Evolutionary conservation across 495 filamentous ascomycete genomes (phyloP).

Genomic region (Jackrogersella minutella): DNA sequence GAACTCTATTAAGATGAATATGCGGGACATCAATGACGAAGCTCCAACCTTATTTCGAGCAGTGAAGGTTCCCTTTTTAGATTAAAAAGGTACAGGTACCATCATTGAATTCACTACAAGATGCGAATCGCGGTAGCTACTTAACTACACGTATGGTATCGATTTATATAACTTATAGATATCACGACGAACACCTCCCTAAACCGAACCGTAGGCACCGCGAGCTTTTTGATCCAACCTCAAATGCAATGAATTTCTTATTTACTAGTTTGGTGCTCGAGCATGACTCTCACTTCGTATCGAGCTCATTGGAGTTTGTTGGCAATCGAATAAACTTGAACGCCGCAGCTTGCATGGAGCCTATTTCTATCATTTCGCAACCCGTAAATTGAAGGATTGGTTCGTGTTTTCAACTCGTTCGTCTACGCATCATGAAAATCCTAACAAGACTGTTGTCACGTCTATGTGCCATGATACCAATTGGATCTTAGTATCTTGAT

Average conservation of each 20-base stretch:
- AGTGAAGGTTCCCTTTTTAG: no score
- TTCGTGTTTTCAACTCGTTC: background rate
- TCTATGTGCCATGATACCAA: background rate
- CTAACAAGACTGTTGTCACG: background rate
- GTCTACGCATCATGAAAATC: background rate
- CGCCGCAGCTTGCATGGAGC: constrained; percentile 24
- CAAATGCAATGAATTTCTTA: no score
- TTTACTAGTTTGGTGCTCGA: background rate
- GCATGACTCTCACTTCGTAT: background rate
- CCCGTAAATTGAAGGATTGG: background rate
- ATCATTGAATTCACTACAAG: background rate
- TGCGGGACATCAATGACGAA: constrained; percentile 11
- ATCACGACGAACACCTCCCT: no score
- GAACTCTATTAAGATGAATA: background rate
- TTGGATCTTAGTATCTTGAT: background rate
- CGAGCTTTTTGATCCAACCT: no score
- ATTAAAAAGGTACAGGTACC: no score
- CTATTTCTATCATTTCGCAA: constrained; percentile 17
- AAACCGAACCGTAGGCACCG: background rate
- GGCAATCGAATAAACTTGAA: constrained; percentile 10
- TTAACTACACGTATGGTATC: no score
- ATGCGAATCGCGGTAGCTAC: background rate
- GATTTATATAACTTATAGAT: no score
- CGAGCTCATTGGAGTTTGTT: background rate
- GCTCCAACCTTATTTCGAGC: constrained; percentile 14